Percentiles rank a stretch among this genome's conserved stretches.
Evolutionary conservation across 2,329 filamentous ascomycete genomes (phyloP).

Genomic region (Ophiostoma triangulosporum): DNA sequence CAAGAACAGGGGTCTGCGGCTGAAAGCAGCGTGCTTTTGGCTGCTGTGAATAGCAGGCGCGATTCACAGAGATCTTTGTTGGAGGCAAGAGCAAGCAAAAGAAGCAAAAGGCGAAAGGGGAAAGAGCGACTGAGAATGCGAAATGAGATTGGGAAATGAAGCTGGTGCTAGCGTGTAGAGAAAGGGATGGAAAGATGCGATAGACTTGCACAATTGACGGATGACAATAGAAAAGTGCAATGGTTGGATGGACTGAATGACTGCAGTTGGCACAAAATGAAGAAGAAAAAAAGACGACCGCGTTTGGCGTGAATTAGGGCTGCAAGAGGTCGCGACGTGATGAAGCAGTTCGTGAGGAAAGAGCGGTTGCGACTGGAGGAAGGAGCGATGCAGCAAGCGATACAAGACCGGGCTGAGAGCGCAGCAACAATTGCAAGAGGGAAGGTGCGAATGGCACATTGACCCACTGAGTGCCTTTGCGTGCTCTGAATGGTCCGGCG

Average conservation of each 20-base stretch:
- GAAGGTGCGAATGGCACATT: neutral
- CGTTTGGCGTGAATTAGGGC: neutral
- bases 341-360: neutral
- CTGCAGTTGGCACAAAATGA: neutral
- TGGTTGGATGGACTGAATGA: neutral
- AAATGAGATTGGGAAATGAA: slow-evolving; percentile 1
- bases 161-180: neutral
- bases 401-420: neutral
- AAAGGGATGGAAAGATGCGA: neutral
- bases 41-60: neutral
- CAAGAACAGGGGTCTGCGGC: too few species aligned
- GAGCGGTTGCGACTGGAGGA: neutral
- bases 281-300: neutral
- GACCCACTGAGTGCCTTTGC: neutral
- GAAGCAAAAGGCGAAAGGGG: neutral
- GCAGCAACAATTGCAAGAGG: neutral
- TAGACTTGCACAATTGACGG: neutral
- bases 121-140: neutral
- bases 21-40: too few species aligned
- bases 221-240: too few species aligned
- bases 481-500: neutral
- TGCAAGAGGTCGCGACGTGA: neutral
- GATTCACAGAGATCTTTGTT: too few species aligned
- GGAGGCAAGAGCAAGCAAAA: neutral
- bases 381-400: neutral